Evolutionary conservation across 257 asterid genomes (phyloP).

Genomic region (Cordia subcordata): DNA sequence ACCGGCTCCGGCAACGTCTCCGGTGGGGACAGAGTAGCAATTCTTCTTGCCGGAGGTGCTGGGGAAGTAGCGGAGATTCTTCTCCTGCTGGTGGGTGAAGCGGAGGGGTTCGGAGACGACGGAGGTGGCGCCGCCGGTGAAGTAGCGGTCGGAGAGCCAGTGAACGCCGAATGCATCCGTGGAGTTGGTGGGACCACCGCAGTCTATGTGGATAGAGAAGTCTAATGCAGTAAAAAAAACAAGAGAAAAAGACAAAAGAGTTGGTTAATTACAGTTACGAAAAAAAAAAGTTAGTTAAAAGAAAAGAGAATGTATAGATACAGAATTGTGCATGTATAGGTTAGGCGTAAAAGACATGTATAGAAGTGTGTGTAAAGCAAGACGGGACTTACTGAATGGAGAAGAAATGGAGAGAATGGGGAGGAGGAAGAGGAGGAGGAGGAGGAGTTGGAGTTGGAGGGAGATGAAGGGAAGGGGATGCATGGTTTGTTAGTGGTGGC

Average conservation of each 20-base stretch:
- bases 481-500: constrained; percentile 19
- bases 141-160: constrained; percentile 88
- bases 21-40: constrained; percentile 64
- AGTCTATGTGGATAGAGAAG: constrained; percentile 63
- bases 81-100: constrained; percentile 71
- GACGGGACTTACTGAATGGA: constrained; percentile 39
- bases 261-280: constrained; percentile 15
- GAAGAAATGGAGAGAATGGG: constrained; percentile 20
- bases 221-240: constrained; percentile 29
- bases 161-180: constrained; percentile 61
- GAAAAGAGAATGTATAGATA: background rate
- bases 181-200: constrained; percentile 67
- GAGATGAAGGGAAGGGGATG: constrained; percentile 17
- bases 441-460: constrained; percentile 17
- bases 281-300: background rate
- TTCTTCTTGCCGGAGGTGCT: constrained; percentile 79
- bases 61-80: constrained; percentile 85
- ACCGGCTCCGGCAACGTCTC: constrained; percentile 15
- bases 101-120: constrained; percentile 88
- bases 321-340: background rate
- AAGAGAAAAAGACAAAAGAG: background rate
- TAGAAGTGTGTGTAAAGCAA: background rate
- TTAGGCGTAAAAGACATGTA: no score
- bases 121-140: constrained; percentile 65
- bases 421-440: constrained; percentile 12